Evolutionary conservation across 2,329 filamentous ascomycete genomes (phyloP).

Genomic region (Aspergillus chevalieri): DNA sequence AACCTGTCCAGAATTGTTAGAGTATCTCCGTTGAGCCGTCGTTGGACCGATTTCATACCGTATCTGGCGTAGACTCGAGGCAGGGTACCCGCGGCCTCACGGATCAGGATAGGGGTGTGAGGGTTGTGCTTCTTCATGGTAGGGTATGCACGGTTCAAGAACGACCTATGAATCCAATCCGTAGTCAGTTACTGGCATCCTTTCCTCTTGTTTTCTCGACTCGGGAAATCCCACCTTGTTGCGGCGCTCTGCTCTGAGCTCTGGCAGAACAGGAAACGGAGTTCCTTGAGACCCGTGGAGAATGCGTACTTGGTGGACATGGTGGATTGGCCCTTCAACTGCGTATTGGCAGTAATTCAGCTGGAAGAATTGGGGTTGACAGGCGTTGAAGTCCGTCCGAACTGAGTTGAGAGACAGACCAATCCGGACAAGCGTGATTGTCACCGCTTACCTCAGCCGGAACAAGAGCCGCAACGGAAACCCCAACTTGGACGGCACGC

Average conservation of each 20-base stretch:
- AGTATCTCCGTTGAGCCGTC: conserved; percentile 9
- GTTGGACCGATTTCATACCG: conserved; percentile 52
- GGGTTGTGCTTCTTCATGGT: conserved; percentile 99
- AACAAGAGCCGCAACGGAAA: conserved; percentile 13
- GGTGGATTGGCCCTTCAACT: conserved; percentile 20
- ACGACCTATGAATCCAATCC: conserved; percentile 55
- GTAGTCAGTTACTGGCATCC: background rate
- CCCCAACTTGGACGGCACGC: conserved; percentile 4
- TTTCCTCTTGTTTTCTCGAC: background rate
- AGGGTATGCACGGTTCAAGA: conserved; percentile 85
- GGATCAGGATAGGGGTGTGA: conserved; percentile 83
- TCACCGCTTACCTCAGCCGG: conserved; percentile 26
- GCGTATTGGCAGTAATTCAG: background rate
- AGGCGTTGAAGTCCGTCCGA: conserved; percentile 2
- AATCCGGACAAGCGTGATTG: conserved; percentile 21
- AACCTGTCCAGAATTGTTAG: conserved; percentile 41
- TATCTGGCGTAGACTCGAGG: conserved; percentile 90
- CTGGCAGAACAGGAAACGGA: conserved; percentile 97
- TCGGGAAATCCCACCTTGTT: conserved; percentile 57
- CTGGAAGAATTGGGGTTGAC: conserved; percentile 1
- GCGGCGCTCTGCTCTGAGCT: conserved; percentile 84
- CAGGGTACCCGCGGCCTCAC: conserved; percentile 78
- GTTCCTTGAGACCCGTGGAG: conserved; percentile 79
- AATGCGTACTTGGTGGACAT: conserved; percentile 97
- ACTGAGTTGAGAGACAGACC: conserved; percentile 9